Base-by-base conservation (phyloP, 225 moss, liverwort and hornwort species). In the Pleurozium schreberi region DNA sequence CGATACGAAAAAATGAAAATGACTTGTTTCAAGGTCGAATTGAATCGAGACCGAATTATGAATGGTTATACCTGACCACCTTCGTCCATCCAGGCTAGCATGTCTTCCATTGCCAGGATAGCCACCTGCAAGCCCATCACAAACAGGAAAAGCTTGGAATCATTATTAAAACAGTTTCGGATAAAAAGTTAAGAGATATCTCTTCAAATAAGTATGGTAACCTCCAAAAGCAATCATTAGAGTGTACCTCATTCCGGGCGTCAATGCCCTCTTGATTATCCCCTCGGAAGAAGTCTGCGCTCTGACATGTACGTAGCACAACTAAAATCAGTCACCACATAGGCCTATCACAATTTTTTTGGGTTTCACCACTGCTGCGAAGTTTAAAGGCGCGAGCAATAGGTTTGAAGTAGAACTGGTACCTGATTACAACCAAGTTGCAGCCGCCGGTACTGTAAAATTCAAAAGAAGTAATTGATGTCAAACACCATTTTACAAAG, bases 61-160 rank as follows among this genome's bases (percentile, higher is more conserved):
- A 63, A 76, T 52, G 71, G 57, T 67, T 38, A 84, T 87, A 99
- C 98, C 96, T 99, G 98, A 60, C 99, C 99, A 85, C 99, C 99
- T 87, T 94, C 95, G 82, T 96, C 95, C 99, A 99, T 99, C 99
- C 99, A 99, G 45, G 96, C 92, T 62, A 99, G 95, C 99, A 99
- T 99, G 78, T 99, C 99, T 89, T 99, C 97, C 97, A 99, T 97
- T 59, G 99, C 99, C 84, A 97, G 91, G 75, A 95, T 53, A 76
- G 99, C 99, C 36, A 99, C 98, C 98, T 99, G 90, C 42, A 86
- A 92, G 68, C 25, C 75, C 87, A 19, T 79, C 65, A 85, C 91
- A 88, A 91, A 85, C 74, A 91, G 25, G 22, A 73, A 84, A 80
- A 53, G 74, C 21, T 89, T 60, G 31, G 60, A 68, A 76, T 70